Conservation (phyloP, 805 yeast genomes). For the Candida montana region DNA sequence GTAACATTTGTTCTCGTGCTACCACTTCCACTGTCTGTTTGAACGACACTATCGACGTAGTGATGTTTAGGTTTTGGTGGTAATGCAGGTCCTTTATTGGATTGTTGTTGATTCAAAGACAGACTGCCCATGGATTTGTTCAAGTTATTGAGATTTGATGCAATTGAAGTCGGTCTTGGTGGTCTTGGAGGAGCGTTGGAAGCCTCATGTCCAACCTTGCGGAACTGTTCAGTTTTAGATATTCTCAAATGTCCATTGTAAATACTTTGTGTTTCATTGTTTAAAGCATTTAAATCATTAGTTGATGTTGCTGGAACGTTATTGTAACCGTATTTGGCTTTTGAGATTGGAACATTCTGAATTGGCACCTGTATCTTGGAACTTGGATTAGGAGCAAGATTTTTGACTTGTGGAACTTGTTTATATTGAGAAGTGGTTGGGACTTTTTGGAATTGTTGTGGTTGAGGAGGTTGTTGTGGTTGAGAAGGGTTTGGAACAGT, state of each 20-base stretch:
- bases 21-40: slow-evolving; percentile 16
- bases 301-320: slow-evolving; percentile 4
- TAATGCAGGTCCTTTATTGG: neutral
- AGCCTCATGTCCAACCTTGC: slow-evolving; percentile 1
- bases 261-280: neutral
- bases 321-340: slow-evolving; percentile 4
- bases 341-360: slow-evolving; percentile 7
- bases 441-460: neutral
- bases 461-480: slow-evolving; percentile 6
- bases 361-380: slow-evolving; percentile 6
- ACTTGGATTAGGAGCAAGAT: neutral
- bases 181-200: slow-evolving; percentile 17
- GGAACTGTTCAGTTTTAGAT: slow-evolving; percentile 9
- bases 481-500: too few species aligned
- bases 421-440: too few species aligned
- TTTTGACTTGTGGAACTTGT: neutral
- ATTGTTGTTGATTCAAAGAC: slow-evolving; percentile 6
- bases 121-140: slow-evolving; percentile 22
- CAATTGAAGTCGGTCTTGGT: slow-evolving; percentile 15
- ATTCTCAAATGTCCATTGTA: neutral
- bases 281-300: slow-evolving; percentile 5
- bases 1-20: neutral
- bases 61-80: slow-evolving; percentile 16
- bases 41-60: slow-evolving; percentile 25
- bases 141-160: slow-evolving; percentile 11